A percentile compares a stretch with the other conserved stretches of the same genome.
These are phyloP conservation scores for Vitis amurensis DNA, from an alignment of 164 flowering plant genomes.

Conservation along the genomic window DNA sequence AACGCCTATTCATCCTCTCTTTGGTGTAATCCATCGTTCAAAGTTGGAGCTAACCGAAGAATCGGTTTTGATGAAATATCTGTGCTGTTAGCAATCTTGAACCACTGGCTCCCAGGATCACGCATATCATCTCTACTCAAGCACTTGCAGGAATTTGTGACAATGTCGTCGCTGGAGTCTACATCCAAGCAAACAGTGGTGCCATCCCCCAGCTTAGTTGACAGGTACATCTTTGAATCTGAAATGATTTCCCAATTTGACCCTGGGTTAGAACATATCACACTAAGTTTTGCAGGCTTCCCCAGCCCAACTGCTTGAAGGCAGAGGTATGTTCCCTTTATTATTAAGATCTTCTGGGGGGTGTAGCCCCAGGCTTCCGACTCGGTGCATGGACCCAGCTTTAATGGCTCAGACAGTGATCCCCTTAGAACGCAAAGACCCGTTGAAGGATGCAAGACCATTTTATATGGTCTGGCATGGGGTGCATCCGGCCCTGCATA, in stretches of 20 bases:
- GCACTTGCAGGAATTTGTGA: constrained; percentile 53
- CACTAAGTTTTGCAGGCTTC: constrained; percentile 38
- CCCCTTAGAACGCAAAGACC: constrained; percentile 47
- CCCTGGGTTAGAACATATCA: constrained; percentile 20
- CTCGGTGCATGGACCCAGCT: constrained; percentile 50
- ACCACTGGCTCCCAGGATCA: constrained; percentile 74
- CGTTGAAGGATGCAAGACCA: constrained; percentile 57
- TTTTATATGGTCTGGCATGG: constrained; percentile 6
- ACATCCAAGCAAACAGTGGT: constrained; percentile 55
- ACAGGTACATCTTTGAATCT: constrained; percentile 58
- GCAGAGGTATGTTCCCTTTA: constrained; percentile 50
- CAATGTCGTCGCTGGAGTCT: constrained; percentile 31
- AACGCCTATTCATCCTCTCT: too few species aligned
- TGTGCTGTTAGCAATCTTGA: constrained; percentile 48
- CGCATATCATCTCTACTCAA: constrained; percentile 32
- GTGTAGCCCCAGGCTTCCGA: constrained; percentile 50
- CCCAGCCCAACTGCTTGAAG: constrained; percentile 42
- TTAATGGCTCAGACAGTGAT: constrained; percentile 25
- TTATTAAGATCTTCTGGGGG: constrained; percentile 24
- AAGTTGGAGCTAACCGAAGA: neutral
- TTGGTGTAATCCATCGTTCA: too few species aligned
- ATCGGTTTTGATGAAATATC: too few species aligned
- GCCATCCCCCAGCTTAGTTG: constrained; percentile 29
- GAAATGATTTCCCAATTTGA: constrained; percentile 60
- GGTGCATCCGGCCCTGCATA: too few species aligned